phyloP scores from a whole-genome alignment of 176 grass and related monocot species.

The Musa schizocarpa region DNA sequence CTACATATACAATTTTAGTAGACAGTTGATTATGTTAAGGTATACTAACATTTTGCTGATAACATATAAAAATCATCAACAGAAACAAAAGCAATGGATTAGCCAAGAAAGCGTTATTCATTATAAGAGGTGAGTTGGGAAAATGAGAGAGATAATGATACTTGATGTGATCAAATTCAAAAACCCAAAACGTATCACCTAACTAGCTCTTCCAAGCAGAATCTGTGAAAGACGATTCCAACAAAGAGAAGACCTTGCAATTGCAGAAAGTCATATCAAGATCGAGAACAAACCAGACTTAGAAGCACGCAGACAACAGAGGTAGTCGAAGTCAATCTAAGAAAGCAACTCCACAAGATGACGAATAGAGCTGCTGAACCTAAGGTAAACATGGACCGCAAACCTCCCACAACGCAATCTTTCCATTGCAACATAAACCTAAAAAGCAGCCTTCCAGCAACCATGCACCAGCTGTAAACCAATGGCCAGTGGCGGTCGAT shows the following conservation, averaged over 20 bases:
- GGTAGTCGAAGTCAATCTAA: conserved; percentile 57
- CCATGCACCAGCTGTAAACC: conserved; percentile 45
- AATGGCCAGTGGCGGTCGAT: conserved; percentile 88
- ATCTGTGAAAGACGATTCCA: not conserved
- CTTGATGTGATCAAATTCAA: not conserved
- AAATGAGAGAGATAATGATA: too few relatives aligned
- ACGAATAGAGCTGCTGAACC: conserved; percentile 77
- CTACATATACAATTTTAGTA: too few relatives aligned
- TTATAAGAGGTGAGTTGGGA: too few relatives aligned
- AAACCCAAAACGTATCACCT: conserved; percentile 13
- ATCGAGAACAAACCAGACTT: conserved; percentile 49
- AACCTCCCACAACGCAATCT: conserved; percentile 40
- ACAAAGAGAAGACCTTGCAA: not conserved
- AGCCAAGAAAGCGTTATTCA: not conserved
- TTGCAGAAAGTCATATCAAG: conserved; percentile 14
- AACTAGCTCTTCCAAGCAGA: not conserved
- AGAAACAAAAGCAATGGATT: not conserved
- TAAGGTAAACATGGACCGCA: conserved; percentile 48
- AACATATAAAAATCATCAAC: not conserved
- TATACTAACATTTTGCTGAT: not conserved
- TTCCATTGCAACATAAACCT: conserved; percentile 52
- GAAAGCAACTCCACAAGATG: conserved; percentile 83
- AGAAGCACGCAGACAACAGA: conserved; percentile 61
- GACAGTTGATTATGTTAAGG: too few relatives aligned
- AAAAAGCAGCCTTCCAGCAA: conserved; percentile 38